Evolutionary conservation across 2,329 filamentous ascomycete genomes (phyloP).

Genomic region (Ophiostoma australiae): DNA sequence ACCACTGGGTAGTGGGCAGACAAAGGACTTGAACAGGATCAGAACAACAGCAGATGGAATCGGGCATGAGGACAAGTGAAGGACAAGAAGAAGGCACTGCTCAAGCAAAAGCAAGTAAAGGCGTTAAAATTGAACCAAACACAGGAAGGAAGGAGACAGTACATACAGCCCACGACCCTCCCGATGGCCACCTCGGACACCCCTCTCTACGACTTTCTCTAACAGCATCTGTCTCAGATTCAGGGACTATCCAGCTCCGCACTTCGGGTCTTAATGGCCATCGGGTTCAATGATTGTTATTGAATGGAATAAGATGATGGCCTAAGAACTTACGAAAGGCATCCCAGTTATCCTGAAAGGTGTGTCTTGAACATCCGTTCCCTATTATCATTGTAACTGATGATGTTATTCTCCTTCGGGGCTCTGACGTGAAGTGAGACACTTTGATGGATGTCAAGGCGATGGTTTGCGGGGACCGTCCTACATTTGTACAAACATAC

Average conservation of each 20-base stretch:
- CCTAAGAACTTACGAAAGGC: not conserved
- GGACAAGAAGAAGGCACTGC: not conserved
- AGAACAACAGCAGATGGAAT: not conserved
- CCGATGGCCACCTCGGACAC: not conserved
- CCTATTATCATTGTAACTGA: not conserved
- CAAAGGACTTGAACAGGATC: not conserved
- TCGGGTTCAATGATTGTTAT: not conserved
- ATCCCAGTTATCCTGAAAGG: not conserved
- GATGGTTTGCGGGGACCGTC: not conserved
- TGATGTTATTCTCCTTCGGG: not conserved
- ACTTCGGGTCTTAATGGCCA: not conserved
- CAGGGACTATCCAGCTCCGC: not conserved
- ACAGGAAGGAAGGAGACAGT: not conserved
- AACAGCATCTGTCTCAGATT: not conserved
- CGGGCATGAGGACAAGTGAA: not conserved
- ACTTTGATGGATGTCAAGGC: not conserved
- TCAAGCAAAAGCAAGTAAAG: not conserved
- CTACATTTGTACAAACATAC: too few relatives aligned
- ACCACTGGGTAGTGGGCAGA: slow-evolving; percentile 3
- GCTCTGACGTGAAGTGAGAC: not conserved
- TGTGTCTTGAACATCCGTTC: not conserved
- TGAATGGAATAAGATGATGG: not conserved
- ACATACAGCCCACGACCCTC: not conserved
- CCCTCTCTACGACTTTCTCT: not conserved
- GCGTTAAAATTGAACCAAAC: not conserved